Conservation (phyloP, 129 eudicot genomes). For the Cynara cardunculus region DNA sequence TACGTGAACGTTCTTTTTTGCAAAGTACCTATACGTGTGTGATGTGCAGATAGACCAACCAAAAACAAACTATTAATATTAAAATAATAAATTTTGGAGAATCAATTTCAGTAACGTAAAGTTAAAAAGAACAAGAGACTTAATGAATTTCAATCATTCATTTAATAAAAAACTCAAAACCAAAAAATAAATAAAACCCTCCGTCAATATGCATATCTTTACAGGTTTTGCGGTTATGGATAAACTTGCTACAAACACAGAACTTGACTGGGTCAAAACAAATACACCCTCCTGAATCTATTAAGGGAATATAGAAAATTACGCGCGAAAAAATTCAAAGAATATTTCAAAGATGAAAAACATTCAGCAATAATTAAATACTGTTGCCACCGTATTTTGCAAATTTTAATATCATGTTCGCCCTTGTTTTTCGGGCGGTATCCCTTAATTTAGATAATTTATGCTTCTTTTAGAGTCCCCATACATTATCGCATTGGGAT, state of each 20-base stretch:
- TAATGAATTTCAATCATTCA: not conserved
- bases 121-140: not conserved
- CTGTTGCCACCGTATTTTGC: too few relatives aligned
- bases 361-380: too few relatives aligned
- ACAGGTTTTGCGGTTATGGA: slow-evolving; percentile 10
- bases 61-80: slow-evolving; percentile 11
- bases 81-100: slow-evolving; percentile 16
- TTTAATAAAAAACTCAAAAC: not conserved
- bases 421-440: not conserved
- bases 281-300: slow-evolving; percentile 40
- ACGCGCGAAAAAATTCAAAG: slow-evolving; percentile 27
- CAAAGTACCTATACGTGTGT: not conserved
- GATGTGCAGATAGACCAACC: slow-evolving; percentile 11
- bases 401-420: not conserved
- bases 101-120: not conserved
- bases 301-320: slow-evolving; percentile 16
- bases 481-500: not conserved
- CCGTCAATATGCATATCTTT: not conserved
- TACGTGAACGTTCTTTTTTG: slow-evolving; percentile 30
- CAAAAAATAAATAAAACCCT: slow-evolving; percentile 4
- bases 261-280: slow-evolving; percentile 56
- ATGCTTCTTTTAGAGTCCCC: not conserved
- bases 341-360: slow-evolving; percentile 17
- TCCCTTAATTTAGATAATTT: slow-evolving; percentile 8
- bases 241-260: slow-evolving; percentile 13